Evolutionary conservation across 345 rosid genomes (phyloP).

Genomic region (Gossypium ekmanianum): DNA sequence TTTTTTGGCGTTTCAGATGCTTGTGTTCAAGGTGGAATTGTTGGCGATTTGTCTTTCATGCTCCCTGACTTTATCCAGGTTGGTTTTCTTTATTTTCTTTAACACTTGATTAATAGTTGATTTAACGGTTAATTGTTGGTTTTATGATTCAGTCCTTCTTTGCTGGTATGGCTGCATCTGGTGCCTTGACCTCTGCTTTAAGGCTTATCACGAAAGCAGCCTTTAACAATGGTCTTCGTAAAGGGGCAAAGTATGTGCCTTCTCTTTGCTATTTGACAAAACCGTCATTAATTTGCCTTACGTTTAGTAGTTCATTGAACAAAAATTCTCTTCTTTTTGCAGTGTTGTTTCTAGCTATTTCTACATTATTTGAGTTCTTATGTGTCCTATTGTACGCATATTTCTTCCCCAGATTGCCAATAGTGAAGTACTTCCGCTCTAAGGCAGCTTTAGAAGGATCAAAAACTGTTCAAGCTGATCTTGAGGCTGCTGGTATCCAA

Average conservation of each 20-base stretch:
- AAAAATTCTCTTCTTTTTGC: conserved; percentile 9
- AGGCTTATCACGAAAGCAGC: conserved; percentile 67
- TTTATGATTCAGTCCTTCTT: conserved; percentile 55
- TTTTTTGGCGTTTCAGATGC: conserved; percentile 83
- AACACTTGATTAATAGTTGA: not conserved
- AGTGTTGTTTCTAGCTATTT: conserved; percentile 77
- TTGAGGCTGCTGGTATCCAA: conserved; percentile 81
- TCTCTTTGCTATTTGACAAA: too few relatives aligned
- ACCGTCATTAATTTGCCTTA: too few relatives aligned
- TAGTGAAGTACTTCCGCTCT: conserved; percentile 70
- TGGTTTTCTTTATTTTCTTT: not conserved
- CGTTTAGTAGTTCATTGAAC: not conserved
- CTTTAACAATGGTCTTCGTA: conserved; percentile 63
- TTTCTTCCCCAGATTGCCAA: conserved; percentile 65
- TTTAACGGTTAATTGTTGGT: not conserved
- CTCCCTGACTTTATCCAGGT: conserved; percentile 85
- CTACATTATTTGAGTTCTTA: conserved; percentile 56
- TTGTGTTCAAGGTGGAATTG: conserved; percentile 81
- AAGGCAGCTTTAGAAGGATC: conserved; percentile 88
- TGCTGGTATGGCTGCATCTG: conserved; percentile 88
- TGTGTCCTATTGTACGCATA: conserved; percentile 60
- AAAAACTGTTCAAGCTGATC: conserved; percentile 72
- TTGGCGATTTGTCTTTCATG: conserved; percentile 90
- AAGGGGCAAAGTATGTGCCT: conserved; percentile 64
- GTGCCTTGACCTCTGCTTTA: conserved; percentile 71